phyloP scores from a whole-genome alignment of 2,329 filamentous ascomycete genomes.

The Alternaria viburni region DNA sequence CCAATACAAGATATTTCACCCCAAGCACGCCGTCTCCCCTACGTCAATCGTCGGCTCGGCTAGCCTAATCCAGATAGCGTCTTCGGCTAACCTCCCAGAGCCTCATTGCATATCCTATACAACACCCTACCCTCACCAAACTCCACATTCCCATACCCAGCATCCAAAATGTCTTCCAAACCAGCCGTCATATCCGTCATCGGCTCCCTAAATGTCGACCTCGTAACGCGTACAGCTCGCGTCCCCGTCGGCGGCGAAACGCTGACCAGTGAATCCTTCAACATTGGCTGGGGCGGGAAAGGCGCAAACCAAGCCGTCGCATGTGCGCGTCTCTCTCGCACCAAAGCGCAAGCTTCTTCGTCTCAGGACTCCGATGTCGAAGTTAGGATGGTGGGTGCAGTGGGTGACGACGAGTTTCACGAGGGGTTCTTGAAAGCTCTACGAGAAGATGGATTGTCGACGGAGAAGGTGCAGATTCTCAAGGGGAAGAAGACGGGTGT shows the following conservation, averaged over 20 bases:
- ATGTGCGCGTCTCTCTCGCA: constrained; percentile 78
- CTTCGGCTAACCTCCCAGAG: constrained; percentile 3
- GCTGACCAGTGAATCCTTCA: constrained; percentile 77
- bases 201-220: constrained; percentile 93
- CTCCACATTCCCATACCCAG: neutral
- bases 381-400: constrained; percentile 58
- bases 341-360: constrained; percentile 36
- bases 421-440: constrained; percentile 50
- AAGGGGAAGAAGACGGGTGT: constrained; percentile 55
- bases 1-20: neutral
- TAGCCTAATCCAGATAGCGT: constrained; percentile 7
- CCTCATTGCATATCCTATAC: neutral
- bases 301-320: constrained; percentile 95
- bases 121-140: neutral
- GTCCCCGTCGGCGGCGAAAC: constrained; percentile 88
- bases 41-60: constrained; percentile 4
- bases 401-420: constrained; percentile 56
- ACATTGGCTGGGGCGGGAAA: constrained; percentile 86
- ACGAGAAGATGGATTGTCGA: constrained; percentile 53
- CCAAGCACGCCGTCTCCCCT: no score
- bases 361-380: constrained; percentile 43
- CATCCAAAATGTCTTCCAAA: constrained; percentile 30
- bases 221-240: constrained; percentile 85
- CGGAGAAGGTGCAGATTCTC: constrained; percentile 48
- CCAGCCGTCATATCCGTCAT: constrained; percentile 74